Percentiles rank a stretch among this genome's conserved stretches.
Evolutionary conservation across 2,329 filamentous ascomycete genomes (phyloP).

Genomic region (Arthroderma sp.): DNA sequence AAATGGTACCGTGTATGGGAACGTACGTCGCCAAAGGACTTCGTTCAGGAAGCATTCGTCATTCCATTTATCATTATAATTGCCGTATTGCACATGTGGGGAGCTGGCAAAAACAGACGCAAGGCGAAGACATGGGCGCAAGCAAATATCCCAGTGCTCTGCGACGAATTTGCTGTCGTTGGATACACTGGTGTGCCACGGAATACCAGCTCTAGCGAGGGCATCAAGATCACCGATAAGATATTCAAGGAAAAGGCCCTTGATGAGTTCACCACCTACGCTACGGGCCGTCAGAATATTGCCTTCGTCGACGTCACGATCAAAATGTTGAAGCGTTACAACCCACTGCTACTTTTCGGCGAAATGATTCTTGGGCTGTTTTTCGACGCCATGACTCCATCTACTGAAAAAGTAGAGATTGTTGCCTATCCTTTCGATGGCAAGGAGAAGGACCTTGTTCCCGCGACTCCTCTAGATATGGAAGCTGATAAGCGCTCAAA

Average conservation of each 20-base stretch:
- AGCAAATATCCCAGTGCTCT: slow-evolving; percentile 58
- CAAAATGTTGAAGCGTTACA: slow-evolving; percentile 73
- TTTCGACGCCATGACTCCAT: slow-evolving; percentile 60
- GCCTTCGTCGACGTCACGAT: slow-evolving; percentile 82
- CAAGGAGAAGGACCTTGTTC: slow-evolving; percentile 68
- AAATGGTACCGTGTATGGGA: slow-evolving; percentile 98
- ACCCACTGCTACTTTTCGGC: slow-evolving; percentile 55
- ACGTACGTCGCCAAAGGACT: slow-evolving; percentile 71
- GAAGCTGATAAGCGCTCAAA: slow-evolving; percentile 49
- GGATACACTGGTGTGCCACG: slow-evolving; percentile 56
- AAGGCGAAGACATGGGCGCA: slow-evolving; percentile 72
- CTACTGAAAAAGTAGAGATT: slow-evolving; percentile 63
- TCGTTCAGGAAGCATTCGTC: slow-evolving; percentile 75
- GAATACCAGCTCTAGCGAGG: slow-evolving; percentile 12
- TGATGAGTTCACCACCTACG: slow-evolving; percentile 77
- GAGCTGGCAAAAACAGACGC: slow-evolving; percentile 63
- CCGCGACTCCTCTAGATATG: slow-evolving; percentile 47
- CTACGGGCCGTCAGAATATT: slow-evolving; percentile 81
- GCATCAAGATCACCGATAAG: slow-evolving; percentile 20
- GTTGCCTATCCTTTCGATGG: slow-evolving; percentile 83
- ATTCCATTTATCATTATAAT: slow-evolving; percentile 62
- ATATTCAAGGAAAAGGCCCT: slow-evolving; percentile 76
- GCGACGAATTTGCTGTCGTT: slow-evolving; percentile 73
- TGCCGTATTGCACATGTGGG: slow-evolving; percentile 67
- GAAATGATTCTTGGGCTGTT: slow-evolving; percentile 64